phyloP scores from a whole-genome alignment of 225 moss, liverwort and hornwort genomes.

The Antitrichia curtipendula region DNA sequence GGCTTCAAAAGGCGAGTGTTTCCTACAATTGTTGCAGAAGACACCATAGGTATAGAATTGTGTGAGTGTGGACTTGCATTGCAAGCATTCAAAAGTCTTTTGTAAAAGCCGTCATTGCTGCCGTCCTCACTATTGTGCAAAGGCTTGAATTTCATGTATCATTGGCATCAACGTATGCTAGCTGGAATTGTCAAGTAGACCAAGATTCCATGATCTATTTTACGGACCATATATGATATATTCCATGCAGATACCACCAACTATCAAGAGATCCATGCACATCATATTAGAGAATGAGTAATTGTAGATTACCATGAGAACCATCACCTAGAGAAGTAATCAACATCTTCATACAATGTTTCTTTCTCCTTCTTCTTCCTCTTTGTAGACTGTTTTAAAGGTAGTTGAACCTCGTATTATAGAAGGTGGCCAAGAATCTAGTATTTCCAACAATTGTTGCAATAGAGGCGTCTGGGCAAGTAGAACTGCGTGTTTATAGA shows the following conservation, averaged over 20 bases:
- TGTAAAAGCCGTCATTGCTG: too few relatives aligned
- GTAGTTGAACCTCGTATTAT: not conserved
- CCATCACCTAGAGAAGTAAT: not conserved
- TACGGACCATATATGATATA: not conserved
- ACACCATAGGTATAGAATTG: not conserved
- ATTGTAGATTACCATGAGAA: not conserved
- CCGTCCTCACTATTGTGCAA: not conserved
- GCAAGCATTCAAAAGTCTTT: not conserved
- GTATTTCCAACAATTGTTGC: not conserved
- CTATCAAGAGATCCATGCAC: not conserved
- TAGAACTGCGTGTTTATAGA: not conserved
- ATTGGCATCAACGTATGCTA: not conserved
- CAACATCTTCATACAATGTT: not conserved
- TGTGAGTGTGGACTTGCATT: not conserved
- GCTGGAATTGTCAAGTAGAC: not conserved
- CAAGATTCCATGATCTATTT: not conserved
- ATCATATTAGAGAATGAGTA: not conserved
- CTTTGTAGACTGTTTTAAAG: not conserved
- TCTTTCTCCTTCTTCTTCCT: not conserved
- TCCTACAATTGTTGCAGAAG: not conserved
- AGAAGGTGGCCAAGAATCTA: not conserved
- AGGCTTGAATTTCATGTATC: not conserved
- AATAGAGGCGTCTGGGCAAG: not conserved
- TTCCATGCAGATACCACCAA: not conserved
- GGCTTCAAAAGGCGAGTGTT: not conserved